Conservation (phyloP, 2,329 filamentous ascomycete genomes). For the Phialophora verrucosa region DNA sequence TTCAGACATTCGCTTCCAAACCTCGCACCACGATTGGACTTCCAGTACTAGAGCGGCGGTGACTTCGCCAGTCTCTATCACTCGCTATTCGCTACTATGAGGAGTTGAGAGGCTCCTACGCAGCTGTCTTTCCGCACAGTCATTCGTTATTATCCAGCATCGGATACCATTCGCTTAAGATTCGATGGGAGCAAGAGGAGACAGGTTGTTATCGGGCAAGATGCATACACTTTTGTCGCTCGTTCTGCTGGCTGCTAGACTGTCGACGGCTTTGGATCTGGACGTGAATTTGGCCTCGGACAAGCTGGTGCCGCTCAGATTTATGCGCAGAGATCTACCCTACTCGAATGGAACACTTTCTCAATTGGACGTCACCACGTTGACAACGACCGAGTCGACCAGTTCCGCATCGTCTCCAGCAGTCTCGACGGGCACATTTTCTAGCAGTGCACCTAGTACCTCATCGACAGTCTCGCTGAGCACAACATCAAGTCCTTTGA, state of each 20-base stretch:
- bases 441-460: background rate
- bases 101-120: conserved; percentile 10
- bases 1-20: conserved; percentile 10
- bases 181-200: conserved; percentile 15
- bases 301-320: conserved; percentile 17
- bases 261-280: conserved; percentile 16
- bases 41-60: conserved; percentile 5
- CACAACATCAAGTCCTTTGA: background rate
- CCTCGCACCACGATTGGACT: conserved; percentile 5
- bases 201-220: conserved; percentile 1
- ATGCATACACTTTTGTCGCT: conserved; percentile 26
- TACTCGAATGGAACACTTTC: conserved; percentile 27
- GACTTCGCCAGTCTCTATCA: conserved; percentile 12
- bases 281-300: conserved; percentile 5
- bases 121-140: conserved; percentile 22
- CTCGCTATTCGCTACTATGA: conserved; percentile 20
- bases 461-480: background rate
- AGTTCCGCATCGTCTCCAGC: background rate
- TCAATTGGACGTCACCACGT: conserved; percentile 4
- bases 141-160: conserved; percentile 22
- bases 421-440: background rate
- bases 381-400: conserved; percentile 3
- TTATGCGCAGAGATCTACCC: conserved; percentile 16
- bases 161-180: conserved; percentile 19
- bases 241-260: conserved; percentile 12